Evolutionary conservation across 202 grass and related monocot species (phyloP).

Genomic region (Schoenoplectus tabernaemontani): DNA sequence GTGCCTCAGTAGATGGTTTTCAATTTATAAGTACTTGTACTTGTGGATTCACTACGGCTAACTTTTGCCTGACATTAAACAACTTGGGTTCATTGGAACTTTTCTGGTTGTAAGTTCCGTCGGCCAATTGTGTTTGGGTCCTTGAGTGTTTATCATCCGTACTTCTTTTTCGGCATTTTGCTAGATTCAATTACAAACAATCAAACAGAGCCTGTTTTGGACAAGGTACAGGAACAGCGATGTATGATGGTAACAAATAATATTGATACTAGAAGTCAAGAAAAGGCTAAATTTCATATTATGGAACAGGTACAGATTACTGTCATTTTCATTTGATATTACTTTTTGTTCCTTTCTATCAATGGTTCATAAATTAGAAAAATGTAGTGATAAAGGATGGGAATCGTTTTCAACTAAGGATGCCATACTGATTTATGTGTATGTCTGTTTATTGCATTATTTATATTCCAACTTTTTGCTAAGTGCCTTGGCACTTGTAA

Average conservation of each 20-base stretch:
- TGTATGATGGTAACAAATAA: neutral
- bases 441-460: neutral
- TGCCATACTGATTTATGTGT: neutral
- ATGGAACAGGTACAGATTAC: neutral
- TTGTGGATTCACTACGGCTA: neutral
- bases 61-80: neutral
- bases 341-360: neutral
- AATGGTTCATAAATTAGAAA: neutral
- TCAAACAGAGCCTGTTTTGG: neutral
- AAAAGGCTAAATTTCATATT: neutral
- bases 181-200: conserved; percentile 5
- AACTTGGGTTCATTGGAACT: neutral
- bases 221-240: neutral
- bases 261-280: neutral
- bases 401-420: neutral
- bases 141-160: neutral
- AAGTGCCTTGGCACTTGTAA: neutral
- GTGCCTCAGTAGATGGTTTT: neutral
- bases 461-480: neutral
- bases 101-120: neutral
- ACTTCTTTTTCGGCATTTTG: neutral
- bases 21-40: neutral
- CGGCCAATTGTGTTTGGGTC: neutral
- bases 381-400: neutral
- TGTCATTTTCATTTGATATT: neutral